phyloP scores from a whole-genome alignment of 2,329 filamentous ascomycete genomes.

The Xylariaceae sp. region DNA sequence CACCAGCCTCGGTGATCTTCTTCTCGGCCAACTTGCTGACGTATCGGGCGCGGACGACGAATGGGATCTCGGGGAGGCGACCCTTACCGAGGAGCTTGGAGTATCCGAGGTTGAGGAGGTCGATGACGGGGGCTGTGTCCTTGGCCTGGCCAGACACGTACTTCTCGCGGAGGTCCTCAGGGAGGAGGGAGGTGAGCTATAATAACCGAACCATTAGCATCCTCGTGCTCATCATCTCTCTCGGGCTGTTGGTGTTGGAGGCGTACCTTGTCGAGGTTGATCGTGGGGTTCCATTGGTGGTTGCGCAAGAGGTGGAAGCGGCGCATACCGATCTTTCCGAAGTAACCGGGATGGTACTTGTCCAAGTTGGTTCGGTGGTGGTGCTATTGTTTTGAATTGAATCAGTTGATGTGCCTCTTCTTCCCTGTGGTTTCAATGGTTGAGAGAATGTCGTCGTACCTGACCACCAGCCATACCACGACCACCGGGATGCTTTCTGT shows the following conservation, averaged over 20 bases:
- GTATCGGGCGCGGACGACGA: slow-evolving; percentile 93
- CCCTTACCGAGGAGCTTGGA: slow-evolving; percentile 99
- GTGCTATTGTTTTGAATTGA: too few species aligned
- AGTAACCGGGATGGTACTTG: slow-evolving; percentile 97
- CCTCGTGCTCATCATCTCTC: too few species aligned
- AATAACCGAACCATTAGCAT: too few species aligned
- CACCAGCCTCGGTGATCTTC: slow-evolving; percentile 98
- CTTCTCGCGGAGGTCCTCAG: slow-evolving; percentile 85
- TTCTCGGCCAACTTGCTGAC: slow-evolving; percentile 94
- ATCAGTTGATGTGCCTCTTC: too few species aligned
- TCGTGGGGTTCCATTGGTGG: slow-evolving; percentile 96
- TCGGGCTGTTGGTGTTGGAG: too few species aligned
- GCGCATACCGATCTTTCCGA: slow-evolving; percentile 93
- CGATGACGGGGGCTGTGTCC: slow-evolving; percentile 94
- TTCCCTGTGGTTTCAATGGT: not conserved
- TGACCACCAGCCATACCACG: slow-evolving; percentile 66
- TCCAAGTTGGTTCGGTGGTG: slow-evolving; percentile 85
- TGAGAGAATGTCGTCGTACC: slow-evolving; percentile 5
- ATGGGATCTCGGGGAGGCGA: slow-evolving; percentile 84
- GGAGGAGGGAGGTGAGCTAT: slow-evolving; percentile 93
- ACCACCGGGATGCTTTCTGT: slow-evolving; percentile 85
- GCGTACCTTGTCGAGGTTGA: slow-evolving; percentile 98
- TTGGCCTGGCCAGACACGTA: slow-evolving; percentile 77
- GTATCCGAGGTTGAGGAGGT: slow-evolving; percentile 96
- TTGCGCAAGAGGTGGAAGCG: slow-evolving; percentile 96